These are phyloP conservation scores for Aspergillus sp. DNA, from an alignment of 2,329 filamentous ascomycete genomes.

Conservation along the genomic window DNA sequence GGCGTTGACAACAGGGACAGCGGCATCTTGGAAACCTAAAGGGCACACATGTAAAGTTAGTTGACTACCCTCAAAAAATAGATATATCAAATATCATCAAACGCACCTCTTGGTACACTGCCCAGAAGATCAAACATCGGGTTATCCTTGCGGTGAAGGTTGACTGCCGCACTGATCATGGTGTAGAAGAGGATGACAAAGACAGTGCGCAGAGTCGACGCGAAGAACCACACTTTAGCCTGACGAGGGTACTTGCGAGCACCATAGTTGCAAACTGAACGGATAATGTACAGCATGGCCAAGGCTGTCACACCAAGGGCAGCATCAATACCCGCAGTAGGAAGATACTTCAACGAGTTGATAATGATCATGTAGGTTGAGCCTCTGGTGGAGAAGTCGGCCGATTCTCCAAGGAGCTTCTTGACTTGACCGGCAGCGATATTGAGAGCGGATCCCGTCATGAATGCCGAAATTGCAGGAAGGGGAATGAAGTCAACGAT, in stretches of 20 bases:
- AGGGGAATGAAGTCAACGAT: slow-evolving; percentile 92
- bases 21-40: slow-evolving; percentile 75
- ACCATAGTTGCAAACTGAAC: slow-evolving; percentile 62
- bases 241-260: slow-evolving; percentile 69
- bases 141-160: slow-evolving; percentile 64
- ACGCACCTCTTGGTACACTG: slow-evolving; percentile 70
- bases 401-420: slow-evolving; percentile 73
- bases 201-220: slow-evolving; percentile 84
- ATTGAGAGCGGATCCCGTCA: slow-evolving; percentile 92
- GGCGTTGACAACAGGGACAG: slow-evolving; percentile 67
- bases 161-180: slow-evolving; percentile 82
- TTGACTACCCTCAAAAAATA: neutral
- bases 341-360: slow-evolving; percentile 74
- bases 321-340: slow-evolving; percentile 70
- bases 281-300: slow-evolving; percentile 73
- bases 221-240: slow-evolving; percentile 81
- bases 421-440: slow-evolving; percentile 85
- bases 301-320: slow-evolving; percentile 85
- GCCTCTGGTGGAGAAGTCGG: slow-evolving; percentile 67
- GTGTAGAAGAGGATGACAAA: slow-evolving; percentile 93
- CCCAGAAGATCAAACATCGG: slow-evolving; percentile 75
- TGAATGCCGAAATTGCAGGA: slow-evolving; percentile 88
- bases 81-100: neutral
- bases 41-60: no score
- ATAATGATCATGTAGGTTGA: slow-evolving; percentile 82